Conservation (phyloP, 1,139 yeast genomes). For the Sugiyamaella xylanicola region DNA sequence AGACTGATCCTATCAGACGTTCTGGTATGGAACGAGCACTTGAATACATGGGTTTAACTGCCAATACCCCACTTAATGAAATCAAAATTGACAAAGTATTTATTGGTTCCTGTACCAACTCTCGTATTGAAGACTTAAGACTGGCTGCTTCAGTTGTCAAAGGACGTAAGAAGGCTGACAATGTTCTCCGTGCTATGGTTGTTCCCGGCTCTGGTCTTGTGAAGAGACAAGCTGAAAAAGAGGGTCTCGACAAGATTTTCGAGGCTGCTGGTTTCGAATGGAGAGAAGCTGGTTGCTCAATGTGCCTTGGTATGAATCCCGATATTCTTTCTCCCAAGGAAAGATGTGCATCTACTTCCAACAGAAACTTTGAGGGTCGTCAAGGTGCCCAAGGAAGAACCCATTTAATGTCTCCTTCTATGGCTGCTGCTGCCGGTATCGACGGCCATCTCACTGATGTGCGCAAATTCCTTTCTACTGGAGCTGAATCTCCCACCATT, state of each 20-base stretch:
- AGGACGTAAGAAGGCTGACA: constrained; percentile 85
- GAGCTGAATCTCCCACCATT: constrained; percentile 63
- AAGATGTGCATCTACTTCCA: constrained; percentile 97
- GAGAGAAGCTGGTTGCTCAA: constrained; percentile 99
- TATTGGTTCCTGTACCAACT: constrained; percentile 97
- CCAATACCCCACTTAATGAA: constrained; percentile 77
- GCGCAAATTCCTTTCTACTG: constrained; percentile 70
- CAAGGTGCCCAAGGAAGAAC: constrained; percentile 98
- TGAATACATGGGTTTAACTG: constrained; percentile 83
- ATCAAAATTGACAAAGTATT: constrained; percentile 87
- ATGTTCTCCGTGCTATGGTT: constrained; percentile 79
- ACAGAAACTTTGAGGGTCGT: constrained; percentile 98
- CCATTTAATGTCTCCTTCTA: constrained; percentile 96
- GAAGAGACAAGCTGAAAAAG: constrained; percentile 88
- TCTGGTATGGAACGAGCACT: constrained; percentile 90
- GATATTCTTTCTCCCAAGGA: constrained; percentile 93
- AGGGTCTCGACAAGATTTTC: constrained; percentile 90
- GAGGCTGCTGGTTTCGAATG: constrained; percentile 93
- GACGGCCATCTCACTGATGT: constrained; percentile 90
- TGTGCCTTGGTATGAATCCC: constrained; percentile 99
- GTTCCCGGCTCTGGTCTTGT: constrained; percentile 98
- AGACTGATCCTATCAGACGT: constrained; percentile 74
- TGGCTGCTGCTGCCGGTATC: constrained; percentile 99
- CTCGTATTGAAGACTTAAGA: constrained; percentile 95
- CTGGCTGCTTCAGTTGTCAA: constrained; percentile 92